phyloP scores from a whole-genome alignment of 352 stramenopile genomes.

The Halophytophthora polymorphica region DNA sequence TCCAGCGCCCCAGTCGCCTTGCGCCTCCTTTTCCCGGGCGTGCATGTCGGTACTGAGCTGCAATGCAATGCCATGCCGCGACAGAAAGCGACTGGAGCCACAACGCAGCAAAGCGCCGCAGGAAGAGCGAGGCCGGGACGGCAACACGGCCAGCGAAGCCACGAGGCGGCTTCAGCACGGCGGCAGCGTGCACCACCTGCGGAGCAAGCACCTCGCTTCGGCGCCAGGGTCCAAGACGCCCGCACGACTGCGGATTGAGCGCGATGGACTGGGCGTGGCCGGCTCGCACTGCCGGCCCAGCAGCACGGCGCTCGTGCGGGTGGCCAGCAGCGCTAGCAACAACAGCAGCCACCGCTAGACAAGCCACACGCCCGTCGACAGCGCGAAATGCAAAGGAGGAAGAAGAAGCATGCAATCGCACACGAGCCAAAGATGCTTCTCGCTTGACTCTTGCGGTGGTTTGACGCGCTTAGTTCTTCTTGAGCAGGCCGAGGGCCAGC shows the following conservation, averaged over 20 bases:
- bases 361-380: constrained; percentile 7
- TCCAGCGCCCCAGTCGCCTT: too few relatives aligned
- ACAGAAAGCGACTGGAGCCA: constrained; percentile 29
- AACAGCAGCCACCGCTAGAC: constrained; percentile 36
- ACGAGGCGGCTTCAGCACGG: constrained; percentile 45
- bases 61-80: constrained; percentile 19
- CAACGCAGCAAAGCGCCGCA: constrained; percentile 6
- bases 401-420: neutral
- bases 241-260: constrained; percentile 10
- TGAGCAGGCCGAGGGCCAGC: constrained; percentile 31
- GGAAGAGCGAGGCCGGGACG: constrained; percentile 5
- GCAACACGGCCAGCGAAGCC: constrained; percentile 24
- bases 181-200: constrained; percentile 39
- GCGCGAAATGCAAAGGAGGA: neutral
- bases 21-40: neutral
- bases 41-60: neutral
- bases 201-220: constrained; percentile 32
- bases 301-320: constrained; percentile 34
- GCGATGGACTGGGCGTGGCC: constrained; percentile 31
- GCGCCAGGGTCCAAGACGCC: constrained; percentile 3
- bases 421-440: constrained; percentile 8
- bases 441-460: constrained; percentile 2
- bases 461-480: constrained; percentile 45
- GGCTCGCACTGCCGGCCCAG: constrained; percentile 33
- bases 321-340: constrained; percentile 30